phyloP scores from a whole-genome alignment of 495 filamentous ascomycete species.

The Talaromyces ruber region DNA sequence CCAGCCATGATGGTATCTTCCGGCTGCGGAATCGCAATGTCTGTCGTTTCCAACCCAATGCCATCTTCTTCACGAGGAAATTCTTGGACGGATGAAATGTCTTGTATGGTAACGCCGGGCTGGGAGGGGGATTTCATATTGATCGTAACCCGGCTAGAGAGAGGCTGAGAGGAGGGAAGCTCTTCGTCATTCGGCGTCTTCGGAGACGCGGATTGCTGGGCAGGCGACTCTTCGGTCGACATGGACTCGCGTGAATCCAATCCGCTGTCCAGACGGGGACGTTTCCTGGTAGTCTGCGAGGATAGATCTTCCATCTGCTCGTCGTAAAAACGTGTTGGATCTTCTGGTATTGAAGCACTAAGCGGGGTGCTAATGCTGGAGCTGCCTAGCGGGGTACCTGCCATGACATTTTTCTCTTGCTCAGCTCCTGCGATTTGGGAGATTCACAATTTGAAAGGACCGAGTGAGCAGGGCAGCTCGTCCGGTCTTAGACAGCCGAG shows the following conservation, averaged over 20 bases:
- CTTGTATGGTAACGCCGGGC: background rate
- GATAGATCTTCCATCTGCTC: slow-evolving; percentile 50
- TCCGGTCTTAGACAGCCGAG: background rate
- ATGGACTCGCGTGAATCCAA: slow-evolving; percentile 34
- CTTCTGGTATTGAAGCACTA: slow-evolving; percentile 24
- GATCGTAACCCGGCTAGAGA: slow-evolving; percentile 48
- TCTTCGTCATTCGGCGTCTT: slow-evolving; percentile 17
- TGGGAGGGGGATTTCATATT: slow-evolving; percentile 37
- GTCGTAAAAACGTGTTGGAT: slow-evolving; percentile 19
- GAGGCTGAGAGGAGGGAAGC: slow-evolving; percentile 23
- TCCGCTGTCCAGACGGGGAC: slow-evolving; percentile 54
- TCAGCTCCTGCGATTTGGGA: background rate
- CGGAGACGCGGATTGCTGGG: slow-evolving; percentile 8
- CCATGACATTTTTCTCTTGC: slow-evolving; percentile 36
- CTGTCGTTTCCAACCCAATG: slow-evolving; percentile 11
- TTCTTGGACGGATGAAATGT: background rate
- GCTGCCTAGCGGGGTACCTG: slow-evolving; percentile 42
- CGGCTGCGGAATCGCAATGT: slow-evolving; percentile 2
- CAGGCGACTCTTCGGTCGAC: slow-evolving; percentile 21
- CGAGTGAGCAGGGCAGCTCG: background rate
- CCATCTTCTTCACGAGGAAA: slow-evolving; percentile 5
- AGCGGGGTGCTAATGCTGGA: slow-evolving; percentile 38
- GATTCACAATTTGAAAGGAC: background rate
- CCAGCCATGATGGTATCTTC: slow-evolving; percentile 13
- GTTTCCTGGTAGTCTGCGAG: slow-evolving; percentile 48